Evolutionary conservation across 2,329 filamentous ascomycete species (phyloP).

Genomic region (Helotiales sp.): DNA sequence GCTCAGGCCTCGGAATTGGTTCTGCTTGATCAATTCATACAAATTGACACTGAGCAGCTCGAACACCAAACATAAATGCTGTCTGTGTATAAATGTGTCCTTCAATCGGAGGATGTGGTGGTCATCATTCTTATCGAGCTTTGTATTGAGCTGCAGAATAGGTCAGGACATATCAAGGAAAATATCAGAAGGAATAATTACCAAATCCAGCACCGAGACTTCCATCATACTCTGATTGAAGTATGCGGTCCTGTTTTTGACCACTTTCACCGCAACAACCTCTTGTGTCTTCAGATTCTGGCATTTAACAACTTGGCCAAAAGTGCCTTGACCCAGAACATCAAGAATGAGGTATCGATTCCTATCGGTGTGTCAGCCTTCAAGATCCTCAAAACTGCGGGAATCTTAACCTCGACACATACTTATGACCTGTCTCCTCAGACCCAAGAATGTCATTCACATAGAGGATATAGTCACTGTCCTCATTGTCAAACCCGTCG

Average conservation of each 20-base stretch:
- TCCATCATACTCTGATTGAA: slow-evolving; percentile 99
- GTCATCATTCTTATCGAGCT: slow-evolving; percentile 98
- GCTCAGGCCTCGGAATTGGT: slow-evolving; percentile 95
- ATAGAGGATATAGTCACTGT: slow-evolving; percentile 98
- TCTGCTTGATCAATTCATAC: slow-evolving; percentile 99
- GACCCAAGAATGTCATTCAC: slow-evolving; percentile 98
- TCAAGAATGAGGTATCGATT: slow-evolving; percentile 97
- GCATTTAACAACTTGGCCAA: slow-evolving; percentile 98
- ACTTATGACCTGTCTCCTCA: slow-evolving; percentile 98
- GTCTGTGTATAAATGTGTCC: slow-evolving; percentile 96
- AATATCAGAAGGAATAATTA: slow-evolving; percentile 40
- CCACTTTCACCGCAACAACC: slow-evolving; percentile 97
- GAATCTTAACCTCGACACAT: slow-evolving; percentile 38
- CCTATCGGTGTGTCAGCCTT: slow-evolving; percentile 45
- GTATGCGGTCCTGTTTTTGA: slow-evolving; percentile 98
- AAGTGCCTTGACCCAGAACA: slow-evolving; percentile 94
- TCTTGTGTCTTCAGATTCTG: slow-evolving; percentile 98
- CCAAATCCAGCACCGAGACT: slow-evolving; percentile 93
- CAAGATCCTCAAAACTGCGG: slow-evolving; percentile 17
- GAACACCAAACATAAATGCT: slow-evolving; percentile 95
- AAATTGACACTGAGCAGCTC: slow-evolving; percentile 96
- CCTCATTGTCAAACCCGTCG: slow-evolving; percentile 97
- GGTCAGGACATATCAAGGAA: slow-evolving; percentile 15
- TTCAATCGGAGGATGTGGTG: slow-evolving; percentile 93
- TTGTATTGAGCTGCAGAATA: slow-evolving; percentile 77